phyloP scores from a whole-genome alignment of 2,329 filamentous ascomycete genomes.

The Monosporascus sp. region DNA sequence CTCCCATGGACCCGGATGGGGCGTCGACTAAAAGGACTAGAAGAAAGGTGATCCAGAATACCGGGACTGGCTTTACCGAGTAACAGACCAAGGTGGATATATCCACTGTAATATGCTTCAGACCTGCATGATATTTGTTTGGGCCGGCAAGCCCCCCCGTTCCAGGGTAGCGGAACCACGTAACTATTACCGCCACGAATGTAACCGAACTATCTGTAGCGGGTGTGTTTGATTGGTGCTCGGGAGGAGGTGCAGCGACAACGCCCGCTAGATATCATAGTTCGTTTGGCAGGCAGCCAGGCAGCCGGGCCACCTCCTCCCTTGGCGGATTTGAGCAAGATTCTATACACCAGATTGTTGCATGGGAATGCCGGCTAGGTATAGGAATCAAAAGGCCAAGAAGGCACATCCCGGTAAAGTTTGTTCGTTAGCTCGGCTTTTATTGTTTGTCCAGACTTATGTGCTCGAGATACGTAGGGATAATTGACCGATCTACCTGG shows the following conservation, averaged over 20 bases:
- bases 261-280: neutral
- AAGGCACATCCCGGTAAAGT: neutral
- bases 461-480: too few relatives aligned
- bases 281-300: neutral
- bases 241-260: neutral
- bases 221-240: neutral
- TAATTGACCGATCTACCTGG: neutral
- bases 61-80: neutral
- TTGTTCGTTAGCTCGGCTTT: too few relatives aligned
- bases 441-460: too few relatives aligned
- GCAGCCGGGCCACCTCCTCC: neutral
- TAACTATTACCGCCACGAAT: neutral
- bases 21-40: neutral
- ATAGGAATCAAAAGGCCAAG: neutral
- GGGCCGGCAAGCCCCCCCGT: neutral
- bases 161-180: neutral
- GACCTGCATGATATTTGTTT: too few relatives aligned
- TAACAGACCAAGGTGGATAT: too few relatives aligned
- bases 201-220: neutral
- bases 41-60: neutral
- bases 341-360: neutral
- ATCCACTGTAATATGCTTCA: too few relatives aligned
- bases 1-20: neutral
- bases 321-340: neutral
- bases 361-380: neutral